Base-by-base conservation (phyloP, 768 basidiomycete species). In the Pluteus cervinus region DNA sequence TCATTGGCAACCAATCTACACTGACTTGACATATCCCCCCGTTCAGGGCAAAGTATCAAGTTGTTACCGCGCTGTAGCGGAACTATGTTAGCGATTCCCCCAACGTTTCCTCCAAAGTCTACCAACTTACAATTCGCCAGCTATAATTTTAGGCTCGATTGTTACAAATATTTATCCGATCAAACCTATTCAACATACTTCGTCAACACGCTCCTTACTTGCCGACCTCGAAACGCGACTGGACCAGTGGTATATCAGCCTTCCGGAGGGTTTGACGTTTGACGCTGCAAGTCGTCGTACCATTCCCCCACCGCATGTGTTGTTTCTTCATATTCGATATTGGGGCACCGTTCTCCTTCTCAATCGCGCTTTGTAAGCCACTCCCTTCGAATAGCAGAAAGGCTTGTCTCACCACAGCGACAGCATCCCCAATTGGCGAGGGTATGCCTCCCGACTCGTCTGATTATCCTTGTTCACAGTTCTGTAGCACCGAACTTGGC, bases 321-420 rank as follows among this genome's bases (percentile, higher is more conserved):
- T 87, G 21, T 69, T 76, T 31, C 60, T 88, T 28, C 82, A 89
- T 47, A 68, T 85, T 39, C 69, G 83, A 44, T 88, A 89, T 53
- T 85, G 83, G 76, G 76, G 75, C 5, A 69, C 82, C 12, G 79
- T 88, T 4, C 63, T 89, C 9, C 62, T 89, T 24, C 65, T 88
- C 25, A 74, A 88, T 55, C 72, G 86, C 36, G 84, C 82, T 11
- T 89, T 86, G 86, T 87, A 56, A 69, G 86, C 70, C 17, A 11
- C 12, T 29, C 33, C 20, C 42, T 24, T 24, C 44, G 7, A 17
- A 39, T 31, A 11, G n/a, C 5, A 30, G 31, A 31, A 29, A 23
- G 17, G 37, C 18, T 40, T 41, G 10, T 36, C 52, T 14, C 51
- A 23, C 44, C 36, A 41, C 28, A 24, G 30, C 44, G 33, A 7